Evolutionary conservation across 192 early-diverging fungal genomes (phyloP).

Genomic region (Linnemannia exigua): DNA sequence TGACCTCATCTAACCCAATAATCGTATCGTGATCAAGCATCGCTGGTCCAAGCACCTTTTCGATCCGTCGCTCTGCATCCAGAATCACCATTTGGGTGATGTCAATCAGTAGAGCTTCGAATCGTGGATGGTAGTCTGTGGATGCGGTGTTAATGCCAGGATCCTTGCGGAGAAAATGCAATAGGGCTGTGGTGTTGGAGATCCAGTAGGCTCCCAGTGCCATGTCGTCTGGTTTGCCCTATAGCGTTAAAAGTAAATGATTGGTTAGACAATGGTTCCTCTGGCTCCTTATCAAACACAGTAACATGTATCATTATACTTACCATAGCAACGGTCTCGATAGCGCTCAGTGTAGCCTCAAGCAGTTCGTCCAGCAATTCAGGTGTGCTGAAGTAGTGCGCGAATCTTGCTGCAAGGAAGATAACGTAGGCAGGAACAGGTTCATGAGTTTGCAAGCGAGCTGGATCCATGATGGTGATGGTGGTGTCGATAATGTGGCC

Average conservation of each 20-base stretch:
- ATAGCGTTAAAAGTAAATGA: slow-evolving; percentile 1
- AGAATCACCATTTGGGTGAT: slow-evolving; percentile 71
- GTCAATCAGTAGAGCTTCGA: slow-evolving; percentile 83
- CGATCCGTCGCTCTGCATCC: slow-evolving; percentile 74
- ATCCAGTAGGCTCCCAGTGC: slow-evolving; percentile 85
- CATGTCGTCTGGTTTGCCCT: slow-evolving; percentile 67
- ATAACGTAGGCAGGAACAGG: slow-evolving; percentile 88
- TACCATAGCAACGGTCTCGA: slow-evolving; percentile 69
- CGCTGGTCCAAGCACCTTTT: slow-evolving; percentile 72
- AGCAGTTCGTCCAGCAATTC: slow-evolving; percentile 83
- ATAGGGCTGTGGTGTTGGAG: slow-evolving; percentile 81
- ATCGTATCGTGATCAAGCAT: slow-evolving; percentile 81
- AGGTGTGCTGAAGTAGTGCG: slow-evolving; percentile 79
- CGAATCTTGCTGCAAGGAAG: slow-evolving; percentile 91
- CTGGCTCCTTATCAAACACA: not conserved
- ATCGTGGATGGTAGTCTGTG: slow-evolving; percentile 73
- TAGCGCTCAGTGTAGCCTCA: slow-evolving; percentile 67
- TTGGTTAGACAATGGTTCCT: not conserved
- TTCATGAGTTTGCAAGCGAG: slow-evolving; percentile 68
- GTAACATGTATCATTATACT: not conserved
- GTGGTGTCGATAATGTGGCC: slow-evolving; percentile 78
- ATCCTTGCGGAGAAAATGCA: slow-evolving; percentile 91
- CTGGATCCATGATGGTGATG: slow-evolving; percentile 74
- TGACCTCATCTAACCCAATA: slow-evolving; percentile 70
- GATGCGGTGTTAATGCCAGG: slow-evolving; percentile 76